Evolutionary conservation across 2,329 filamentous ascomycete genomes (phyloP), one percentile per base, ranked within the genome.

Genomic region (Salinomyces thailandicus): DNA sequence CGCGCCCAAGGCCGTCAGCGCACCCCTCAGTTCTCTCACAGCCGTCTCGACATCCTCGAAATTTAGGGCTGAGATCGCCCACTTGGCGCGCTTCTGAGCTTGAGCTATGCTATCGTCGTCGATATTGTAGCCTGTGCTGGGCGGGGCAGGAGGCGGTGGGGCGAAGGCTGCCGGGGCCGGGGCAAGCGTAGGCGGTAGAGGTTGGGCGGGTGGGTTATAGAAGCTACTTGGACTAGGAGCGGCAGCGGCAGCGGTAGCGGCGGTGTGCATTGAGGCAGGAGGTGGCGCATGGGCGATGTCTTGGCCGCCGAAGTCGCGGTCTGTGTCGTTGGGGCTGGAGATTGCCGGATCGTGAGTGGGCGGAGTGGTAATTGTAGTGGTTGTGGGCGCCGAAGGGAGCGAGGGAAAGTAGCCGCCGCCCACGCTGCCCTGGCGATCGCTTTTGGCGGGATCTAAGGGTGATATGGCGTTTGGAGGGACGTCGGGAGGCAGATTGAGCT

Each of bases 11-110:
- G 69, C 63, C 38, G 73, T 67, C 44, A 98, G 62, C 3, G 91
- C 91, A 41, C 75, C 77, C 35, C 75, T 75, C 43, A 98, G 60
- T 55, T 98, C 87, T 52, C 79, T 79, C 4, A 96, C 79, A 0
- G 91, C 91, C 0, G 91, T 98, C 1, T 79, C 71, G 2, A 93
- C 82, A 57, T 98, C 91, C 49, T 98, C 91, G 60, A 98, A 98
- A 52, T 95, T 94, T 32, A 98, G 64, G 0, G 91, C 91, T 8
- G 87, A 95, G 28, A 96, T 93, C 0, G 91, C 91, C 85, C 85
- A 98, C 52, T 85, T 86, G 2, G 89, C 87, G 63, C 96, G 91
- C 58, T 96, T 98, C 59, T 94, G 86, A 4, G 91, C 89, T 50
- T 79, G 73, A 22, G 75, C 67, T 22, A 95, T 80, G 0, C 81